Conservation (phyloP, 148 eudicot genomes). For the Gaultheria prostrata region DNA sequence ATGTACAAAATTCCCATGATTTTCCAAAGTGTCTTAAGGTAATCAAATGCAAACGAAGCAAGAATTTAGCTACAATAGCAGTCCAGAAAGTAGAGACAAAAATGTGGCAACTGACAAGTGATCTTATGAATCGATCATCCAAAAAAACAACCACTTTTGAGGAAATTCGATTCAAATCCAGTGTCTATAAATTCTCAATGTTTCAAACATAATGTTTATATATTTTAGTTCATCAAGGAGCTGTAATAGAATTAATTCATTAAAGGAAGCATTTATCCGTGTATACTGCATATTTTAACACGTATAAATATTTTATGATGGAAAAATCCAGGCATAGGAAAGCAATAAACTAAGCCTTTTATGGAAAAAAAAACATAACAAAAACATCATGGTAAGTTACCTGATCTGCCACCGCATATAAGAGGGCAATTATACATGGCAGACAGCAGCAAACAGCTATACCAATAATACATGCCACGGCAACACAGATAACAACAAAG, state of each 20-base stretch:
- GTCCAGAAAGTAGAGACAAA: not conserved
- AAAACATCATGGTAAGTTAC: constrained; percentile 31
- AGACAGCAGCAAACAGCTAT: constrained; percentile 92
- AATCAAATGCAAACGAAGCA: not conserved
- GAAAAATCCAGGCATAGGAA: not conserved
- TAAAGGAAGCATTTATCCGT: not conserved
- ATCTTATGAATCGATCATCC: not conserved
- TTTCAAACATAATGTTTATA: not conserved
- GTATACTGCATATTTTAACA: not conserved
- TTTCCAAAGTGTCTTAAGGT: not conserved
- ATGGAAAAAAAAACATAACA: not conserved
- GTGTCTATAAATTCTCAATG: not conserved
- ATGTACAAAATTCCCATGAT: not conserved
- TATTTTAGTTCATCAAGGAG: not conserved
- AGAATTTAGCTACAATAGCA: not conserved
- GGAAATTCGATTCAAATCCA: not conserved
- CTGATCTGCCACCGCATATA: constrained; percentile 94
- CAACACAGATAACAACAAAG: constrained; percentile 90
- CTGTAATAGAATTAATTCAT: not conserved
- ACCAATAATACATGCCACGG: constrained; percentile 89
- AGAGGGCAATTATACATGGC: constrained; percentile 85
- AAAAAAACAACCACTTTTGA: not conserved
- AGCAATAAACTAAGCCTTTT: not conserved
- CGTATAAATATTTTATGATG: not conserved
- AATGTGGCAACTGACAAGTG: not conserved